Conservation (phyloP, 2,329 filamentous ascomycete genomes). For the Raffaelea albimanens region DNA sequence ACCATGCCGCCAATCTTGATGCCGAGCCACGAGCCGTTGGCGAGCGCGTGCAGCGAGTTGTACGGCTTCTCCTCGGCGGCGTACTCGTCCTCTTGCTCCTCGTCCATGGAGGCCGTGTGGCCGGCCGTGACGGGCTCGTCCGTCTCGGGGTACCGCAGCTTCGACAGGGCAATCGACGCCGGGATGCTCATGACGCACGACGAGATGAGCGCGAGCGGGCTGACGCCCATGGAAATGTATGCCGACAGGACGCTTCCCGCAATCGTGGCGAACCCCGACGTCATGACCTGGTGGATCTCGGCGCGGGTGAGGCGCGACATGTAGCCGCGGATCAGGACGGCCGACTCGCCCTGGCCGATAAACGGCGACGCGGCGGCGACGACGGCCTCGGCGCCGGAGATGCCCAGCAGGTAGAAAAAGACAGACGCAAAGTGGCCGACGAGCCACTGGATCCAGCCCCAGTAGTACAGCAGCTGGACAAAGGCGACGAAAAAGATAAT, state of each 20-base stretch:
- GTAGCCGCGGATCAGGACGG: slow-evolving; percentile 85
- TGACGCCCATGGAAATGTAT: slow-evolving; percentile 77
- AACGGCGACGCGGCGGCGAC: slow-evolving; percentile 89
- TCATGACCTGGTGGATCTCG: slow-evolving; percentile 89
- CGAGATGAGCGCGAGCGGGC: slow-evolving; percentile 75
- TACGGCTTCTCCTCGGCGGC: slow-evolving; percentile 31
- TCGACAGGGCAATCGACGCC: slow-evolving; percentile 79
- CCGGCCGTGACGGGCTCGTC: slow-evolving; percentile 80
- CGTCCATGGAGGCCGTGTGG: not conserved
- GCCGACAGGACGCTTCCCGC: slow-evolving; percentile 78
- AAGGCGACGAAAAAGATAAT: slow-evolving; percentile 95
- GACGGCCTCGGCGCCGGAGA: slow-evolving; percentile 87
- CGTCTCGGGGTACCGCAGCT: slow-evolving; percentile 80
- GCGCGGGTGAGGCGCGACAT: slow-evolving; percentile 76
- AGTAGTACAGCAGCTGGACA: slow-evolving; percentile 79
- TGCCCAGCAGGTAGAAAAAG: slow-evolving; percentile 82
- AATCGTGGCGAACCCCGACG: slow-evolving; percentile 86
- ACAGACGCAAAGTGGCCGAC: slow-evolving; percentile 78
- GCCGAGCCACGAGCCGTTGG: slow-evolving; percentile 76
- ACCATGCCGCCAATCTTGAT: slow-evolving; percentile 84
- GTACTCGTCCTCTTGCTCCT: not conserved
- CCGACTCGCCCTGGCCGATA: slow-evolving; percentile 88
- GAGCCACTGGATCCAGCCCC: slow-evolving; percentile 79
- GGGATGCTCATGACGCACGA: slow-evolving; percentile 96
- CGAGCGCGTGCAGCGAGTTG: slow-evolving; percentile 77